phyloP scores from a whole-genome alignment of 1,284 basidiomycete genomes.

The Ustilago curta region DNA sequence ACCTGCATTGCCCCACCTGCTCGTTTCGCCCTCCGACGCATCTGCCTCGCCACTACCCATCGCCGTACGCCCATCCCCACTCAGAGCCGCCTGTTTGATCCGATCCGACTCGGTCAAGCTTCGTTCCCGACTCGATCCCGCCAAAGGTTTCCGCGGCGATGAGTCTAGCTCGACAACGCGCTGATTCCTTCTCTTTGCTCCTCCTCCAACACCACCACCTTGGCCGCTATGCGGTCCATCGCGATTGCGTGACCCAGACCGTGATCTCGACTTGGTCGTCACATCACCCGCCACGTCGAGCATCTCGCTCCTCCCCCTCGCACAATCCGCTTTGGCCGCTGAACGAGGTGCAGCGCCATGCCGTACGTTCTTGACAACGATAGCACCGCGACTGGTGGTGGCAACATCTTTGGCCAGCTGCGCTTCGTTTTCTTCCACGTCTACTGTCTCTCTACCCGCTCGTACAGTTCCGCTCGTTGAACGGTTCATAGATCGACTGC shows the following conservation, averaged over 20 bases:
- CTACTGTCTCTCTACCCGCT: neutral
- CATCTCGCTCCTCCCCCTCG: conserved; percentile 18
- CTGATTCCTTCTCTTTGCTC: conserved; percentile 28
- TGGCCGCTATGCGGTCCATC: neutral
- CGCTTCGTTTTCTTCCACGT: conserved; percentile 29
- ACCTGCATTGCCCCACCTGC: no score
- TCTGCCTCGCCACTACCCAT: conserved; percentile 11
- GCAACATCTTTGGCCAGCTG: conserved; percentile 30
- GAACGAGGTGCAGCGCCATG: conserved; percentile 15
- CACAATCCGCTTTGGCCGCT: conserved; percentile 1
- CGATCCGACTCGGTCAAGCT: conserved; percentile 45
- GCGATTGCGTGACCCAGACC: conserved; percentile 14
- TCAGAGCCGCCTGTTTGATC: conserved; percentile 48
- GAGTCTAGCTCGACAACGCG: conserved; percentile 45
- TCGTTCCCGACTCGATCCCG: conserved; percentile 6
- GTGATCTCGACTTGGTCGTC: conserved; percentile 7
- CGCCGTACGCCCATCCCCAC: conserved; percentile 22
- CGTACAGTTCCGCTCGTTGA: neutral
- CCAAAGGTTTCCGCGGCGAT: conserved; percentile 24
- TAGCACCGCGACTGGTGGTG: conserved; percentile 20
- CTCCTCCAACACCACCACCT: neutral
- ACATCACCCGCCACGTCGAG: neutral
- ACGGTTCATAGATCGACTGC: neutral
- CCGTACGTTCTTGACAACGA: conserved; percentile 31
- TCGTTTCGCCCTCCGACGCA: neutral